Evolutionary conservation across 371 early-diverging fungal species (phyloP), one percentile per base, ranked within the genome.

Genomic region (Rhizopus arrhizus): DNA sequence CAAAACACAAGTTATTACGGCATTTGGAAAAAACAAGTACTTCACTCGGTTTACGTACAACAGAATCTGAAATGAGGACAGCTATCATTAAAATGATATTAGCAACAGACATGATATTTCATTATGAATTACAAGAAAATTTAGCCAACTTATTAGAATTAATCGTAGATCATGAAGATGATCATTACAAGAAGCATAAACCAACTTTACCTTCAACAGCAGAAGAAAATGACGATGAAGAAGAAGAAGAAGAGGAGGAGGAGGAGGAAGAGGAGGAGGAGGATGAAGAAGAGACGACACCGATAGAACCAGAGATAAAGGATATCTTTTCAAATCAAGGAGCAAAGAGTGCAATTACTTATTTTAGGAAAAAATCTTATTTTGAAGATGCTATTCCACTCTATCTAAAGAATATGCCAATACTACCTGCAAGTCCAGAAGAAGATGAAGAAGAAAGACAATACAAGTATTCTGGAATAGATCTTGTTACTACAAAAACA

Each of bases 41-140:
- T 4, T 53, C 68, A 7, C 62, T 72, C 9, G 78, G 80, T 0
- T 10, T 62, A 5, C 74, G 68, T 4, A 79, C 80, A 12, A 71
- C 76, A 1, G 85, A 83, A 43, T 70, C 77, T 2, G 72, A 81
- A 47, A 77, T 86, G 71, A 65, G 81, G 5, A 72, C 72, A 35
- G 64, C 78, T 40, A 82, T 89, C 48, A 69, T 78, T 32, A 77
- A 85, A 32, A 84, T 87, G 65, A 92, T 95, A 36, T 72, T 95
- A 13, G 83, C 87, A 10, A 95, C 95, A 0, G 95, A 95, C 70
- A 95, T 95, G 95, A 73, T 84, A 0, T 84, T 87, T n/a, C 95
- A 95, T 62, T 95, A 91, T 72, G 83, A 82, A 36, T 77, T 92
- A 51, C 87, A 92, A 53, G 90, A 89, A 50, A 80, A 86, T 46